phyloP scores from a whole-genome alignment of 1,139 yeast genomes.

The Lodderomyces jiufengensis region DNA sequence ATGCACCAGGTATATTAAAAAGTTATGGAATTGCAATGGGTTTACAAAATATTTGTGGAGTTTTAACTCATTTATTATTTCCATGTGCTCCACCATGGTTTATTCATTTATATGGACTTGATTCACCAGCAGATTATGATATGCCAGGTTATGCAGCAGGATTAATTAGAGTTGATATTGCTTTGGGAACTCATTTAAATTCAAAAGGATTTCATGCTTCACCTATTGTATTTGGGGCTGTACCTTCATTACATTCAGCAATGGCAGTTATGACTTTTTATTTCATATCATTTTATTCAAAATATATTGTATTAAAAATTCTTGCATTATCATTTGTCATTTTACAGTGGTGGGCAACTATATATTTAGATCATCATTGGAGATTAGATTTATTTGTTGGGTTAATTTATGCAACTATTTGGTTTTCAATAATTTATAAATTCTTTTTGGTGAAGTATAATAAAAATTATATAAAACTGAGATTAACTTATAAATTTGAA shows the following conservation, averaged over 20 bases:
- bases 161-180: constrained; percentile 57
- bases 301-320: constrained; percentile 33
- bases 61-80: constrained; percentile 53
- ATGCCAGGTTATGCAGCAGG: constrained; percentile 73
- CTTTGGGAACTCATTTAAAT: constrained; percentile 59
- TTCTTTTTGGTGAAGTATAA: constrained; percentile 21
- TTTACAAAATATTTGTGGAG: constrained; percentile 56
- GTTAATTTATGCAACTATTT: constrained; percentile 43
- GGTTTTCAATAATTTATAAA: constrained; percentile 34
- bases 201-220: constrained; percentile 62
- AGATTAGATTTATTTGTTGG: constrained; percentile 58
- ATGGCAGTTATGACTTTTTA: constrained; percentile 55
- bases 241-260: constrained; percentile 65
- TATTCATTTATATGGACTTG: constrained; percentile 55
- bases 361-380: constrained; percentile 71
- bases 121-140: constrained; percentile 51
- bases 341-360: constrained; percentile 74
- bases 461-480: constrained; percentile 25
- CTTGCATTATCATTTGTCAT: constrained; percentile 37
- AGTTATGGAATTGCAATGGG: constrained; percentile 54
- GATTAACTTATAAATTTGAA: constrained; percentile 31
- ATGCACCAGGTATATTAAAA: constrained; percentile 56
- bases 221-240: constrained; percentile 70
- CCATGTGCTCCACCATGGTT: constrained; percentile 78
- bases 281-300: constrained; percentile 41